These are phyloP conservation scores for Pseudopyricularia cyperi DNA, from an alignment of 2,329 filamentous ascomycete species.

Conservation along the genomic window DNA sequence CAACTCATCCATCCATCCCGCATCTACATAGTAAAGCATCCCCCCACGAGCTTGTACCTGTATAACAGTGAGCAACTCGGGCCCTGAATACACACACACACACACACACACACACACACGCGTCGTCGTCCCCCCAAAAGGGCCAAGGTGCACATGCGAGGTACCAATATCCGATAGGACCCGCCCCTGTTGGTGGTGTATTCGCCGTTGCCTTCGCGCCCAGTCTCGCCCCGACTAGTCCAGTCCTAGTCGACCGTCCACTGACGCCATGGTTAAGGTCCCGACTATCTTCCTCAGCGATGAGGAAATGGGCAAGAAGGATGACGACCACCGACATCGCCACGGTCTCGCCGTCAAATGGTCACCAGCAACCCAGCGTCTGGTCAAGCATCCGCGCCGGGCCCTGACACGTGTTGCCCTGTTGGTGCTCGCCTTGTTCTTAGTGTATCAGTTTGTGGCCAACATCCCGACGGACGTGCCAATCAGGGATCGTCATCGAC, in stretches of 20 bases:
- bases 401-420: conserved; percentile 38
- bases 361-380: conserved; percentile 23
- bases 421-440: conserved; percentile 29
- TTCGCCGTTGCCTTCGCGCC: not conserved
- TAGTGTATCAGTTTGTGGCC: conserved; percentile 51
- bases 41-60: no score
- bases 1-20: no score
- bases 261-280: conserved; percentile 19
- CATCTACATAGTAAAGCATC: no score
- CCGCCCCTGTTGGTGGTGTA: not conserved
- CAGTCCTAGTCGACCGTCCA: not conserved
- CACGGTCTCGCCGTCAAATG: conserved; percentile 16
- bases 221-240: not conserved
- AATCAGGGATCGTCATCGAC: conserved; percentile 23
- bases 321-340: conserved; percentile 37
- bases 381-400: conserved; percentile 26
- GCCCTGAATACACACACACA: no score
- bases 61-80: no score
- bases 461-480: conserved; percentile 41
- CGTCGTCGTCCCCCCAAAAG: no score
- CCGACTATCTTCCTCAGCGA: conserved; percentile 34
- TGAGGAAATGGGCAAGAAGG: conserved; percentile 46
- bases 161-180: not conserved
- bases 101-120: no score
- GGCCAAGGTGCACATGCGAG: not conserved